These are phyloP conservation scores for Raphanus raphanistrum DNA, from an alignment of 345 rosid species.

Conservation along the genomic window DNA sequence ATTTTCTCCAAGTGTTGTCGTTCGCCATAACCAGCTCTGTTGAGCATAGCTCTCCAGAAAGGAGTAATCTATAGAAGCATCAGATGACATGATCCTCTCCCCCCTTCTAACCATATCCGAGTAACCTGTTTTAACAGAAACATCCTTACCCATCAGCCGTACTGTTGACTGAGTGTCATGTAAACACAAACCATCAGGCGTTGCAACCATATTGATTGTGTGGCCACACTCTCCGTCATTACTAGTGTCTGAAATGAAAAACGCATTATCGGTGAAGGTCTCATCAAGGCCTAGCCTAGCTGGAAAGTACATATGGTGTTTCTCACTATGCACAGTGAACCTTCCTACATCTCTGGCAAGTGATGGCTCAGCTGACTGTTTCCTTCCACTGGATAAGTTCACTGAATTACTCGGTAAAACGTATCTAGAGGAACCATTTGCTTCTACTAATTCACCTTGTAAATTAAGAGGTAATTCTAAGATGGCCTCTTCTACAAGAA, in stretches of 20 bases:
- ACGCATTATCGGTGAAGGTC: constrained; percentile 32
- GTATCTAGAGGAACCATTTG: constrained; percentile 37
- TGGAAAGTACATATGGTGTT: constrained; percentile 27
- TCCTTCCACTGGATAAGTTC: constrained; percentile 34
- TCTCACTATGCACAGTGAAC: constrained; percentile 25
- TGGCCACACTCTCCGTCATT: constrained; percentile 29
- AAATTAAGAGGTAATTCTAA: constrained; percentile 60
- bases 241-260: constrained; percentile 16
- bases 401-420: constrained; percentile 24
- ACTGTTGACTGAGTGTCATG: constrained; percentile 44
- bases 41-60: constrained; percentile 24
- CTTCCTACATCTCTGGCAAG: constrained; percentile 26
- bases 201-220: constrained; percentile 29
- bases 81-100: constrained; percentile 46
- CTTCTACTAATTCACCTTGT: constrained; percentile 55
- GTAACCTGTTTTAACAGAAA: constrained; percentile 48
- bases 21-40: constrained; percentile 32
- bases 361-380: constrained; percentile 26
- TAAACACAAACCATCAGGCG: constrained; percentile 31
- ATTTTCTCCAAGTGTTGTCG: constrained; percentile 36
- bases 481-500: constrained; percentile 36
- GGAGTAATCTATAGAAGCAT: constrained; percentile 26
- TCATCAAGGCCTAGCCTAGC: constrained; percentile 45
- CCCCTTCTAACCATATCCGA: constrained; percentile 44
- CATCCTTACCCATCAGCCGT: constrained; percentile 80